Evolutionary conservation across 2,329 filamentous ascomycete species (phyloP), one percentile per base, ranked within the genome.

Genomic region (Colletotrichum kahawae): DNA sequence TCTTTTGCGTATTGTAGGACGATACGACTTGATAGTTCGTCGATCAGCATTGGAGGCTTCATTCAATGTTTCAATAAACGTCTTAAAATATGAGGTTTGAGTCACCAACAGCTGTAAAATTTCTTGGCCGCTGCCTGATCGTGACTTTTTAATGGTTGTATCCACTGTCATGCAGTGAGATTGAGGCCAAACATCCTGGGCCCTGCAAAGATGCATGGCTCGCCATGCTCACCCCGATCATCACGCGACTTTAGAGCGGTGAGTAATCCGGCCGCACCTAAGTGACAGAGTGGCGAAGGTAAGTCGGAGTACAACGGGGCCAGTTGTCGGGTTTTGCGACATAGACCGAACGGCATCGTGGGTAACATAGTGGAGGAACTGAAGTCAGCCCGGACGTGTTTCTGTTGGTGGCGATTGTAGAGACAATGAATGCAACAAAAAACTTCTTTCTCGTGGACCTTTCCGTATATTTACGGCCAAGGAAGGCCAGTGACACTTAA

Each of bases 41-140:
- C 9, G 38, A 5, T 10, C n/a, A 3, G 0, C 3, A 1, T 2
- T 1, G 18, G 5, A 0, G 18, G 4, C 38, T n/a, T 43, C 38
- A 43, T 43, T 43, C 38, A 43, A n/a, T 43, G 18, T 43, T 43
- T 43, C 36, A 16, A 43, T 43, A 6, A 3, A 7, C 2, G 3
- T 36, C 7, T 7, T 36, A 4, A 38, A 38, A 0, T 38, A 38
- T 38, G 36, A 38, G 36, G 18, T 43, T 43, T 43, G 38, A 12
- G 38, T 43, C 18, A 43, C 18, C 3, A n/a, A n/a, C 38, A 43
- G 38, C 3, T 12, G 38, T 12, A 6, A 7, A 43, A 43, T 43
- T 18, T 43, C 38, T 43, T 43, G 38, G 38, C 38, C 38, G 38
- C 38, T 43, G 38, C 38, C 38, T 43, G 3, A 43, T n/a, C 12